Conservation (phyloP, 129 eudicot species). For the Flaveria brownii region DNA sequence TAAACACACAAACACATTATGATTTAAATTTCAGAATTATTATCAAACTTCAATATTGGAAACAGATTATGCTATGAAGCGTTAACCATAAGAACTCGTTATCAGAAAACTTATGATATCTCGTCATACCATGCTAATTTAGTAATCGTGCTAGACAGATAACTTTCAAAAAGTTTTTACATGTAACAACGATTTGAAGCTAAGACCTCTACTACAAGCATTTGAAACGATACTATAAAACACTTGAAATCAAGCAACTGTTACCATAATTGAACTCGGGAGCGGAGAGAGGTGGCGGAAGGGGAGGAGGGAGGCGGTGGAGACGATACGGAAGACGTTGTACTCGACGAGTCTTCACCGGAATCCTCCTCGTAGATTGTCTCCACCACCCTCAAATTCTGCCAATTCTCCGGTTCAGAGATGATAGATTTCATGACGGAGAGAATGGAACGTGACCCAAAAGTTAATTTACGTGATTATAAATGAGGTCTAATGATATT, state of each 20-base stretch:
- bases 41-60: too few species aligned
- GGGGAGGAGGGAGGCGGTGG: constrained; percentile 42
- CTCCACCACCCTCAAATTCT: constrained; percentile 53
- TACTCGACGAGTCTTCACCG: constrained; percentile 39
- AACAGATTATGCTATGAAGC: too few species aligned
- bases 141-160: too few species aligned
- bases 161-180: too few species aligned
- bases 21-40: not conserved
- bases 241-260: not conserved
- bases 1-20: not conserved
- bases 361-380: constrained; percentile 74
- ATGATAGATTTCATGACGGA: constrained; percentile 27
- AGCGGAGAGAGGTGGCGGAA: constrained; percentile 52
- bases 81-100: too few species aligned
- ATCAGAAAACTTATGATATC: too few species aligned
- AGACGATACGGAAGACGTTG: constrained; percentile 29
- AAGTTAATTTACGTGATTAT: not conserved
- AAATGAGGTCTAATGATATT: not conserved
- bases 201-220: not conserved
- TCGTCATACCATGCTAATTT: too few species aligned
- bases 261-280: constrained; percentile 54
- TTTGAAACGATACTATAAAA: not conserved
- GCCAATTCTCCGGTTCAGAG: constrained; percentile 42
- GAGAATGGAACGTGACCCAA: not conserved
- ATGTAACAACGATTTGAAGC: not conserved